Base-by-base conservation (phyloP, 495 filamentous ascomycete genomes). In the Penicillium antarcticum region DNA sequence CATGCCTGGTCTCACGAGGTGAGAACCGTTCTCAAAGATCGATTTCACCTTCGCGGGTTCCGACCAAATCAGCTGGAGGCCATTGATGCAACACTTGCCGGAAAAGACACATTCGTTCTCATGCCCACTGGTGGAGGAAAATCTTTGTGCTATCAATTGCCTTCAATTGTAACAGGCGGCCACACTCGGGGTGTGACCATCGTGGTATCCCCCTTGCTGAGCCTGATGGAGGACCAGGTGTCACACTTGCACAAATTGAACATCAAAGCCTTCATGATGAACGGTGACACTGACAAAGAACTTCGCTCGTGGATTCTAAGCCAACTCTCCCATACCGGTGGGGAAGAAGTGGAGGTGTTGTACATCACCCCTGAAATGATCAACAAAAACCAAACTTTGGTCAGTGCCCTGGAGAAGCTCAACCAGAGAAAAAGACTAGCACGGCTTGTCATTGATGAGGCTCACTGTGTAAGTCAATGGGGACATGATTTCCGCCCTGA, bases 51-150 rank as follows among this genome's bases (percentile, higher is more conserved):
- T 53, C 80, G 78, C 16, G 89, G 88, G 0, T 97, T 97, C 62
- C 82, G 95, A 7, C 79, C 80, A n/a, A 91, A 96, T 59, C 94
- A 99, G 60, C 80, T 97, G 8, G 88, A 96, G 67, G 94, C 94
- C 6, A 94, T 99, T 67, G 96, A 97, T 68, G 87, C 92, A 7
- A 96, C 94, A 0, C 72, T 99, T 33, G 74, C 72, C 29, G 92
- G 91, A 0, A 86, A 92, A 56, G 91, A 97, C 68, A 84, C 85
- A 0, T 97, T 99, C 62, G 87, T 97, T 12, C 70, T 97, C 19
- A 97, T 99, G 94, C 95, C 94, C 23, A 99, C 94, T 3, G 94
- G 95, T 36, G 95, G 94, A 43, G 94, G 94, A 13, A 98, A 99
- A 63, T 96, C 91, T 11, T 75, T 99, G 9, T 97, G 95, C 66